Base-by-base conservation (phyloP, 2,329 filamentous ascomycete species). In the Cytospora schulzeri region DNA sequence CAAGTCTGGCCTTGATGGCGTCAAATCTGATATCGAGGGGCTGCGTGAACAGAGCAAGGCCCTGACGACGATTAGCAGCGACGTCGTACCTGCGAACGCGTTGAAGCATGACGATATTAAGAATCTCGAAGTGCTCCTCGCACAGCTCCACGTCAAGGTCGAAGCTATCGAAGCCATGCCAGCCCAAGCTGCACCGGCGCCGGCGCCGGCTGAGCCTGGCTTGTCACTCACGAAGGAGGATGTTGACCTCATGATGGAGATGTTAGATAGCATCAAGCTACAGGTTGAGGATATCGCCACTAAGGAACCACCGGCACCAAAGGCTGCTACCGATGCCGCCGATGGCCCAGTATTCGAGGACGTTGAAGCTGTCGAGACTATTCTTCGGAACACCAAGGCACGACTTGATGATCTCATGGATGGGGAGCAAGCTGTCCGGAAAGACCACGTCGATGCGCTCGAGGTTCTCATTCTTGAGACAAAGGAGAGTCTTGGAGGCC, bases 321-420 rank as follows among this genome's bases (percentile, higher is more conserved):
- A 57, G 45, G 28, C 70, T 68, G 2, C 53, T 67, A 38, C 76
- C 64, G 48, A 59, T 17, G 63, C 67, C 5, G 71, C 71, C 3
- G 86, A 88, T 45, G 75, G 82, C 2, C 88, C 90, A 7, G 87
- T 83, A 35, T 91, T 91, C 73, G 92, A 97, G 69, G 93, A 98
- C 70, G 91, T 93, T 0, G 88, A 94, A 67, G 92, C 92, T 14
- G 93, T 98, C 65, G 94, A 97, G 76, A 96, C 91, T 0, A 88
- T 98, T 57, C 83, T 98, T 15, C 88, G 90, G 51, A 97, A 96
- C 74, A 93, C 93, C 35, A 97, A 97, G 74, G 88, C 89, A 6
- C 91, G 91, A 55, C 80, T 98, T 12, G 94, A 97, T 65, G 93
- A 96, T 65, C 75, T 87, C 24, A 85, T 96, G 57, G 85, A 93